Conservation (phyloP, 805 yeast genomes). For the Ogataea methanolica region DNA sequence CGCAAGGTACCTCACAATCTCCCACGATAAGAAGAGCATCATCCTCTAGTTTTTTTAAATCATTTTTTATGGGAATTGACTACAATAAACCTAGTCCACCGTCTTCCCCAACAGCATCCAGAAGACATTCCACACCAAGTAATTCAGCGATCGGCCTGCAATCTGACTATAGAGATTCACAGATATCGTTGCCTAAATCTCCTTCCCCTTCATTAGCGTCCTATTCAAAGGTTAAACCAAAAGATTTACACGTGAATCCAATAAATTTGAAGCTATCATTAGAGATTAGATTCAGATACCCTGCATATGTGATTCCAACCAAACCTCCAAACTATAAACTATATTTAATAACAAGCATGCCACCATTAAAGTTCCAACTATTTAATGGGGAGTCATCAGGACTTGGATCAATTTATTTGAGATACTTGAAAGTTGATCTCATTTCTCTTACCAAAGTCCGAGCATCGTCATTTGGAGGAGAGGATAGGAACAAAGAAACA, state of each 20-base stretch:
- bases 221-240: slow-evolving; percentile 9
- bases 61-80: slow-evolving; percentile 20
- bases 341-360: slow-evolving; percentile 16
- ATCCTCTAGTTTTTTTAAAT: slow-evolving; percentile 28
- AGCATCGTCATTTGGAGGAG: slow-evolving; percentile 22
- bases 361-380: slow-evolving; percentile 23
- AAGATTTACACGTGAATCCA: slow-evolving; percentile 25
- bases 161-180: background rate
- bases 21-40: slow-evolving; percentile 4
- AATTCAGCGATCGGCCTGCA: background rate
- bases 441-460: slow-evolving; percentile 23
- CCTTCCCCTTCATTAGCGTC: background rate
- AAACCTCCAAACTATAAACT: slow-evolving; percentile 25
- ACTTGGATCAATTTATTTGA: slow-evolving; percentile 40
- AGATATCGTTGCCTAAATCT: slow-evolving; percentile 3
- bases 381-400: slow-evolving; percentile 44
- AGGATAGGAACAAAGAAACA: slow-evolving; percentile 11
- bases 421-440: slow-evolving; percentile 32
- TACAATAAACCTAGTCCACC: slow-evolving; percentile 11
- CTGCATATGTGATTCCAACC: slow-evolving; percentile 43
- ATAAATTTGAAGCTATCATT: slow-evolving; percentile 37
- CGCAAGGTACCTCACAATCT: background rate
- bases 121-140: slow-evolving; percentile 10
- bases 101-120: slow-evolving; percentile 8
- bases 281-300: slow-evolving; percentile 46